Evolutionary conservation across 2,329 filamentous ascomycete species (phyloP), one percentile per base, ranked within the genome.

Genomic region (Westerdykella aurantiaca): DNA sequence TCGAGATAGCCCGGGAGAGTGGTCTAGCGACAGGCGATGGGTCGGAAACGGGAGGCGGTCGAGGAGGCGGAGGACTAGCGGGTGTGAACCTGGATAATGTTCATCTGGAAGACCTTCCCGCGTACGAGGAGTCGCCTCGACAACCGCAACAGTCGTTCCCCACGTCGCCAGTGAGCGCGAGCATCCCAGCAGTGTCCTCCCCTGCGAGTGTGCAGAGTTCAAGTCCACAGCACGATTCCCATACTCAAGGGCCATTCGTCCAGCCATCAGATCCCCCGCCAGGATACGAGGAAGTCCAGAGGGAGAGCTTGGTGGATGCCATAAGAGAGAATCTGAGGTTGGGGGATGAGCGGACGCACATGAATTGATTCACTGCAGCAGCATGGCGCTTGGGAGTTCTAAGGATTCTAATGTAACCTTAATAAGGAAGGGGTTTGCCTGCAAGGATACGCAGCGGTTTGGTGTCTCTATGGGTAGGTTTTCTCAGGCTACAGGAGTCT

Each of bases 211-310:
- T 50, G 2, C 61, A 51, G 54, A 56, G 48, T 54, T 63, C 52
- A 42, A 64, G 58, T 35, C 60, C 63, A 34, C 53, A 51, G 40
- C 9, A 29, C 10, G 25, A 29, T 29, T 12, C 25, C 4, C 25
- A 29, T 29, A 29, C 25, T 9, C 53, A 55, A 46, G 63, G 60
- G 46, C 60, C 53, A 23, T 70, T 72, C 67, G 68, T 72, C 45
- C 70, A 71, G 69, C 88, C 58, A 58, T 82, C 69, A 37, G 90
- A 93, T 62, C 88, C 90, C 5, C 91, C 91, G 38, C 91, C 91
- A 39, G 86, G 82, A 31, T 97, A 97, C 61, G 89, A 96, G 58
- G 88, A 95, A 66, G 86, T 87, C 22, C 91, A 96, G 67, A 82
- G 88, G 61, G 81, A 87, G 54, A 86, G 85, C 47, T 76, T 90